Base-by-base conservation (phyloP, 2,329 filamentous ascomycete genomes). In the Dothiorella sarmentorum region DNA sequence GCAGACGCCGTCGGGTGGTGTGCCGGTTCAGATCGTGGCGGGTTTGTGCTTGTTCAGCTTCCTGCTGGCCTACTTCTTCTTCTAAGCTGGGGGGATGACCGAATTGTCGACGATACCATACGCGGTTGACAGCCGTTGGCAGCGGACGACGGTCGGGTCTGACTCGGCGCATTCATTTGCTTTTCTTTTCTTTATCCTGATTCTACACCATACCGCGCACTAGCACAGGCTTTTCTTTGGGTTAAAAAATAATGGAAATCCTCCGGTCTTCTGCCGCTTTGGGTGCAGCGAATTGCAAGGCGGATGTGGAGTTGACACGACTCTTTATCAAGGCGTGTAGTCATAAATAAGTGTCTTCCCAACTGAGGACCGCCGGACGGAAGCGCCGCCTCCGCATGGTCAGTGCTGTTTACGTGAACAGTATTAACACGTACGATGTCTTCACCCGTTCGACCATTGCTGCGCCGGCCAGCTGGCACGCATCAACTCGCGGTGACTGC, bases 61-160 rank as follows among this genome's bases (percentile, higher is more conserved):
- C 78, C 76, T 99, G 70, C 83, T 97, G 66, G 94, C 91, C 58
- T 99, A 97, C 77, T 85, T 97, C 75, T 91, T 99, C 80, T 99
- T 99, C 76, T 99, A 81, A 53, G 49, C 33, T 13, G 20, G 15
- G 27, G 15, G 15, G 15, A 11, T 15, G 13, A 37, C 10, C 33
- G 6, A n/a, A n/a, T 37, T 24, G 31, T 20, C 22, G 15, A 27
- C n/a, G 49, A 53, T 53, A 53, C 49, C 49, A 40, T 6, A 20
- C 17, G 49, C 33, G 49, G 24, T 37, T 26, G 37, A 53, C 17
- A 29, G 33, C 22, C 17, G n/a, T 20, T 3, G 49, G 49, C 35
- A 53, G 35, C 49, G 49, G 49, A 40, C 49, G 22, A 40, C 27
- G 35, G 49, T 40, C 49, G 49, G 49, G 49, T n/a, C 20, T 53